Base-by-base conservation (phyloP, 73 alveolate species). In the Paramecium octaurelia region DNA sequence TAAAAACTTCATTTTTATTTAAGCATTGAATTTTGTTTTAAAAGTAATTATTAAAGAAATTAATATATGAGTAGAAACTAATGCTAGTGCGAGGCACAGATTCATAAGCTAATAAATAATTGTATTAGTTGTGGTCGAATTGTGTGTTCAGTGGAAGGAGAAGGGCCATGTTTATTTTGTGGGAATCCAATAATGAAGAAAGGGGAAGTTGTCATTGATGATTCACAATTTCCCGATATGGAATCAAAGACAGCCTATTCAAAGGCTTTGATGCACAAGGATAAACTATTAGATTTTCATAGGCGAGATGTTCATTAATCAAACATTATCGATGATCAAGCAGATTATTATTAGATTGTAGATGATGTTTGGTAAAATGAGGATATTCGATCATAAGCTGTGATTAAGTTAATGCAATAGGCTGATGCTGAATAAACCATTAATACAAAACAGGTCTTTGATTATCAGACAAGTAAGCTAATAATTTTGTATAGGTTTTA, bases 111-210 rank as follows among this genome's bases (percentile, higher is more conserved):
- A 35, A 95, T 97, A 6, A 96, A 96, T 38, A 97, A 94, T 88
- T 97, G 99, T 69, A 59, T 94, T 11, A 93, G 86, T 58, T 97
- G 99, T 92, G 99, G 99, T 7, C 94, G 96, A 64, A 95, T 97
- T 4, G 95, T 96, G 50, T 97, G 99, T 71, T 93, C 93, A 73
- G 93, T 92, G 88, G 99, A 97, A 86, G 99, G 99, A 6, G 99
- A 95, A 83, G 98, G 98, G 50, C 96, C 97, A 38, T 97, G 99
- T 92, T 92, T 97, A 57, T 86, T 90, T 93, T 97, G 99, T 88
- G 99, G 99, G 64, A 95, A 89, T 46, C 86, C 73, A 42, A 60
- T 89, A 2, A 12, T 71, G 27, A 73, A 58, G 7, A 89, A 89
- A 71, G 91, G 90, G 9, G 94, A 89, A 2, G 18, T 70, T 6